Conservation (phyloP, 306 rosid species). For the Cucurbita argyrosperma region DNA sequence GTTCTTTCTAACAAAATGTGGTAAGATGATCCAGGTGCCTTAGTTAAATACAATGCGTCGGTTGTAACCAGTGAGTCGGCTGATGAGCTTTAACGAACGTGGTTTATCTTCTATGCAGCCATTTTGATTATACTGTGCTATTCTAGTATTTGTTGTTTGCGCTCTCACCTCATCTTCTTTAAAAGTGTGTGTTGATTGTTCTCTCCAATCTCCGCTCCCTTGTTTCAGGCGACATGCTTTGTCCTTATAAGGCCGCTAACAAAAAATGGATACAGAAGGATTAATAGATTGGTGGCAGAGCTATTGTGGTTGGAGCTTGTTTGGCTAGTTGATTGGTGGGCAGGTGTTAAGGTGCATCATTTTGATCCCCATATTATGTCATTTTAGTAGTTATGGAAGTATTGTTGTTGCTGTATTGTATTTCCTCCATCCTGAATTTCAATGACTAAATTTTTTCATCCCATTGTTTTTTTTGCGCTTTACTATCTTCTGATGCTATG, state of each 20-base stretch:
- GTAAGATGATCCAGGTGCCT: not conserved
- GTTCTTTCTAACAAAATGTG: not conserved
- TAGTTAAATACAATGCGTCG: not conserved
- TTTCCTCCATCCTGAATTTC: not conserved
- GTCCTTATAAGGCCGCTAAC: constrained; percentile 9
- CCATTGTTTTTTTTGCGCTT: too few relatives aligned
- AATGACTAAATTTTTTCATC: not conserved
- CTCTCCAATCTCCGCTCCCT: not conserved
- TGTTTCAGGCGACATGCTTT: constrained; percentile 8
- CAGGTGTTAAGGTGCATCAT: constrained; percentile 5
- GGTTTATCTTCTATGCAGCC: not conserved
- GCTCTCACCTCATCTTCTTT: not conserved
- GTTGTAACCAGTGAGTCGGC: not conserved
- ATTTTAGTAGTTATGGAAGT: not conserved
- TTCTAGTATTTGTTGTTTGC: not conserved
- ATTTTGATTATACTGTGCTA: not conserved
- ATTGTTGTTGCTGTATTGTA: not conserved
- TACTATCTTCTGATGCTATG: not conserved
- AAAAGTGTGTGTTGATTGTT: not conserved
- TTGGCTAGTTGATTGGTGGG: constrained; percentile 16
- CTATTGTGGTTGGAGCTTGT: constrained; percentile 13
- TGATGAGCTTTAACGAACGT: not conserved
- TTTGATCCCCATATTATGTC: not conserved
- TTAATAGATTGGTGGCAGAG: constrained; percentile 11
- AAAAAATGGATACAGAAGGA: constrained; percentile 7